Base-by-base conservation (phyloP, 2,329 filamentous ascomycete species). In the Volutella citrinella region DNA sequence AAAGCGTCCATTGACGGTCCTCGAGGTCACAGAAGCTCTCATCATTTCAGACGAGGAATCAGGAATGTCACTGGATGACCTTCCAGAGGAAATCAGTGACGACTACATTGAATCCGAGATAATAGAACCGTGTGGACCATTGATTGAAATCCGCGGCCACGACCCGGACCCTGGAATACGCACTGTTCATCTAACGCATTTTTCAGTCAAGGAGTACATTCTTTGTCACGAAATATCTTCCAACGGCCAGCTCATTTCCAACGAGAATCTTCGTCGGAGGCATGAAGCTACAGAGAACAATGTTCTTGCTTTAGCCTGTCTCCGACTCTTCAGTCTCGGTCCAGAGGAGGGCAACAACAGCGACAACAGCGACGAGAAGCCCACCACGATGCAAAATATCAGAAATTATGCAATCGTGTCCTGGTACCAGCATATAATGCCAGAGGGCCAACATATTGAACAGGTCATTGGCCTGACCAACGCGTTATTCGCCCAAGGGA, bases 41-140 rank as follows among this genome's bases (percentile, higher is more conserved):
- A 16, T 54, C 10, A 35, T 60, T 8, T 37, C 47, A 2, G 23
- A 47, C 2, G 37, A 46, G 11, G 33, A 33, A 26, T 44, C 50
- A n/a, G 46, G 49, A 3, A 28, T 50, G 11, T 41, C 36, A 5
- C 11, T 34, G 1, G 47, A 55, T 16, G 49, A 62, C 3, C 24
- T 57, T 1, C 52, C 52, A 0, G 52, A 60, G 19, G 24, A n/a
- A 1, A 30, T 57, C 13, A 48, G 58, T 17, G 49, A 61, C 1
- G 53, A 55, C 7, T 59, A 56, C 29, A 37, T 62, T 18, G 46
- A 52, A 27, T 44, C 30, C 18, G 51, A 58, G 28, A 52, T 61
- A 6, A 15, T 54, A 5, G 42, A 44, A 5, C 43, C 54, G 2
- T 63, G 55, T 28, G 52, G 46, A 7, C 49, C 51, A 5, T 42